Evolutionary conservation across 352 stramenopile genomes (phyloP), one percentile per base, ranked within the genome.

Genomic region (Globisporangium spiculum): DNA sequence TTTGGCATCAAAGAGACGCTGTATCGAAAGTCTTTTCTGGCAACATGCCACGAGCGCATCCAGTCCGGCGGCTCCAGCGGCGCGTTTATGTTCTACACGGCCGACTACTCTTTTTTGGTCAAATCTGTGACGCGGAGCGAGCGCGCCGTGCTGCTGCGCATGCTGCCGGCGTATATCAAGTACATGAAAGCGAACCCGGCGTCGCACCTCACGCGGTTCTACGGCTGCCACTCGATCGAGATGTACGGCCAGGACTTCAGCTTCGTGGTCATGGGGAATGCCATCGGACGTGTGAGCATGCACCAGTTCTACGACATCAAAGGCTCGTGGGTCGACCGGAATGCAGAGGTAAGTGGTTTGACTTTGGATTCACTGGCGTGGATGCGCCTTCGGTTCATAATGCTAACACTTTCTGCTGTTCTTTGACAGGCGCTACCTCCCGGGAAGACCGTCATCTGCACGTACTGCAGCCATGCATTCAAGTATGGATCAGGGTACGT

Each of bases 201-300:
- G 20, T 95, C 84, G 27, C 84, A 96, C 64, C 72, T 97, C 59
- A 96, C 88, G n/a, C 81, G 91, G 26, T 97, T 93, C 65, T 94
- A 94, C 41, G 91, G 91, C 34, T 96, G 88, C 67, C 90, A 97
- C 69, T 91, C 84, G 30, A 94, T 97, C 30, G 79, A 88, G 50
- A 97, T 97, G 88, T 97, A 97, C 63, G 87, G 88, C 2, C 80
- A 96, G 61, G 68, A 83, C 18, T 96, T 96, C 69, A 92, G 77
- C 72, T 97, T 97, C 54, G 86, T 97, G 20, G 91, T 97, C 60
- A 97, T 97, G 91, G 85, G 85, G 58, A 97, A 97, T 67, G 86
- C 32, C 60, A 94, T 96, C 53, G 86, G 86, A 14, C 80, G 77
- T 34, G 78, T 89, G 74, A 88, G 36, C 62, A 89, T 97, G 50